These are phyloP conservation scores for Collybiopsis confluens DNA, from an alignment of 768 basidiomycete genomes.

Conservation along the genomic window DNA sequence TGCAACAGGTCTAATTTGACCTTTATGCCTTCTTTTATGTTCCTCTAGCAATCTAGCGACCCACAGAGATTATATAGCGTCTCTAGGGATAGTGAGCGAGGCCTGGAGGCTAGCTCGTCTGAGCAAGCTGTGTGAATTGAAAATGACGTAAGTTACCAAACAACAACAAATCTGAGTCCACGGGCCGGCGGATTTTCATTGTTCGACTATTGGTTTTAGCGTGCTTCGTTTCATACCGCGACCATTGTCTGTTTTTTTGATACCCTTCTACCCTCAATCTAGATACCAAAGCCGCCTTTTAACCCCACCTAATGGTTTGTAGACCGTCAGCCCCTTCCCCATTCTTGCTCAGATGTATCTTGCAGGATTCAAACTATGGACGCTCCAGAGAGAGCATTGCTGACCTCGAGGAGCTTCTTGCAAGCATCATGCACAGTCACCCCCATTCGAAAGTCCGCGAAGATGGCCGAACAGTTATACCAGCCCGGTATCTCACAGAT, in stretches of 20 bases:
- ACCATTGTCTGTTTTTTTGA: not conserved
- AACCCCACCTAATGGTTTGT: slow-evolving; percentile 6
- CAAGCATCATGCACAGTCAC: slow-evolving; percentile 64
- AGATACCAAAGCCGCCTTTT: too few relatives aligned
- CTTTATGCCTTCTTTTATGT: not conserved
- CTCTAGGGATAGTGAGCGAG: too few relatives aligned
- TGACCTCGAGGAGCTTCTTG: slow-evolving; percentile 66
- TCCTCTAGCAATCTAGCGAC: too few relatives aligned
- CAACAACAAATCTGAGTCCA: too few relatives aligned
- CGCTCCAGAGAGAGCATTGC: slow-evolving; percentile 67
- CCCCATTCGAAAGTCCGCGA: slow-evolving; percentile 56
- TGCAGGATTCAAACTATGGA: slow-evolving; percentile 31
- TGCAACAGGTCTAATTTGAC: not conserved
- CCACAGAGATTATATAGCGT: too few relatives aligned
- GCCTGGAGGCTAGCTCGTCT: too few relatives aligned
- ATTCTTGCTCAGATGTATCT: not conserved
- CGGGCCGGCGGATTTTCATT: too few relatives aligned
- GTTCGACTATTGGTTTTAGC: too few relatives aligned
- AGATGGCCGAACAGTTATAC: slow-evolving; percentile 59
- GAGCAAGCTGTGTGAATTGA: too few relatives aligned
- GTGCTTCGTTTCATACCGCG: too few relatives aligned
- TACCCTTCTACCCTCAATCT: not conserved
- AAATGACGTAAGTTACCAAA: too few relatives aligned
- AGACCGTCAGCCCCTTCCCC: not conserved
- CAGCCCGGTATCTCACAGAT: slow-evolving; percentile 66